Evolutionary conservation across 2,329 filamentous ascomycete species (phyloP).

Genomic region (Thielaviopsis euricoi): DNA sequence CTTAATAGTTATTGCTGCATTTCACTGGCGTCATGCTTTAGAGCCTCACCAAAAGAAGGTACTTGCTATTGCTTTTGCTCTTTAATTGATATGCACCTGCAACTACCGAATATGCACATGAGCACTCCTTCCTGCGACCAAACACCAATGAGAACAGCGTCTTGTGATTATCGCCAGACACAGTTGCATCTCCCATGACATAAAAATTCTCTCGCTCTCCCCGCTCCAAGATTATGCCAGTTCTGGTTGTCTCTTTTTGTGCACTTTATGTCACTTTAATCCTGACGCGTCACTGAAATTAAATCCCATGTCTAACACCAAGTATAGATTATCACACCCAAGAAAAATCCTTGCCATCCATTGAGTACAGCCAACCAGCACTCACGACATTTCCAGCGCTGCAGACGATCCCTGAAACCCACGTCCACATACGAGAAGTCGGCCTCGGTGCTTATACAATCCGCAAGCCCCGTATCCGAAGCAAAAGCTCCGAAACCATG

Average conservation of each 20-base stretch:
- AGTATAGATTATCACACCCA: not conserved
- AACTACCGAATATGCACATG: not conserved
- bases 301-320: not conserved
- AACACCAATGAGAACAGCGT: not conserved
- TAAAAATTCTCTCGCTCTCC: not conserved
- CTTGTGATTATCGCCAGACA: not conserved
- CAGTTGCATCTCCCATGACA: not conserved
- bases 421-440: constrained; percentile 20
- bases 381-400: constrained; percentile 3
- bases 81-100: not conserved
- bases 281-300: too few species aligned
- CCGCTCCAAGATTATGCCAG: not conserved
- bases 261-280: too few species aligned
- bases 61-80: not conserved
- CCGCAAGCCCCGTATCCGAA: constrained; percentile 15
- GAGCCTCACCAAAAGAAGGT: not conserved
- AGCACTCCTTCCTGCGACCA: not conserved
- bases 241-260: not conserved
- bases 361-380: constrained; percentile 6
- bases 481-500: constrained; percentile 14
- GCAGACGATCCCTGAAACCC: constrained; percentile 17
- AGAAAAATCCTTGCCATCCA: not conserved
- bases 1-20: not conserved
- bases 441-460: constrained; percentile 17
- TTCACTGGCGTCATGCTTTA: not conserved